These are phyloP conservation scores for Penicillium olsonii DNA, from an alignment of 2,329 filamentous ascomycete species.

Conservation along the genomic window DNA sequence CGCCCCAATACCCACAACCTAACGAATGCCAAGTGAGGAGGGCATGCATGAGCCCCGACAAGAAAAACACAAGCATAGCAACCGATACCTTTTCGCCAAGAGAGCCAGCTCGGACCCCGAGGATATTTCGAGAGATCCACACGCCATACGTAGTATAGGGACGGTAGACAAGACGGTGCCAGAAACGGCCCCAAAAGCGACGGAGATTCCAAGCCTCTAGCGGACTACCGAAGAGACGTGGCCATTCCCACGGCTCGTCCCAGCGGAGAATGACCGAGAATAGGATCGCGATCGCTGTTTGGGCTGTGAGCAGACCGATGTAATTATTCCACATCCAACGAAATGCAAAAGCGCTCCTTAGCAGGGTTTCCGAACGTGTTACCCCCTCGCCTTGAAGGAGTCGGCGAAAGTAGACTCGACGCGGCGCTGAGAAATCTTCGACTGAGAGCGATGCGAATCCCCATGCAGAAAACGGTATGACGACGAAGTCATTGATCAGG, in stretches of 20 bases:
- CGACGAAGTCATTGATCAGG: not conserved
- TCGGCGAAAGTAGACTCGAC: not conserved
- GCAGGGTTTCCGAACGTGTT: not conserved
- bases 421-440: not conserved
- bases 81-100: not conserved
- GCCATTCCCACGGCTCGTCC: constrained; percentile 10
- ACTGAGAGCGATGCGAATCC: not conserved
- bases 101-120: not conserved
- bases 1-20: constrained; percentile 2
- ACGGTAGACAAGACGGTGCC: constrained; percentile 8
- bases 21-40: constrained; percentile 1
- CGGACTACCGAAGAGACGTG: constrained; percentile 8
- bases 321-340: constrained; percentile 4
- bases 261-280: constrained; percentile 7
- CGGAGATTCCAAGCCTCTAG: constrained; percentile 6
- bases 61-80: not conserved
- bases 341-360: not conserved
- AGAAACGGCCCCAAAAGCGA: constrained; percentile 8
- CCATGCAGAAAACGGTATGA: not conserved
- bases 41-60: constrained; percentile 8
- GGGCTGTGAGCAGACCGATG: not conserved
- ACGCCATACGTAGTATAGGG: constrained; percentile 3
- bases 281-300: constrained; percentile 3
- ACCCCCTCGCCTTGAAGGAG: not conserved
- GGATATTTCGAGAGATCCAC: not conserved